phyloP scores from a whole-genome alignment of 2,329 filamentous ascomycete species.

The Oidium heveae region DNA sequence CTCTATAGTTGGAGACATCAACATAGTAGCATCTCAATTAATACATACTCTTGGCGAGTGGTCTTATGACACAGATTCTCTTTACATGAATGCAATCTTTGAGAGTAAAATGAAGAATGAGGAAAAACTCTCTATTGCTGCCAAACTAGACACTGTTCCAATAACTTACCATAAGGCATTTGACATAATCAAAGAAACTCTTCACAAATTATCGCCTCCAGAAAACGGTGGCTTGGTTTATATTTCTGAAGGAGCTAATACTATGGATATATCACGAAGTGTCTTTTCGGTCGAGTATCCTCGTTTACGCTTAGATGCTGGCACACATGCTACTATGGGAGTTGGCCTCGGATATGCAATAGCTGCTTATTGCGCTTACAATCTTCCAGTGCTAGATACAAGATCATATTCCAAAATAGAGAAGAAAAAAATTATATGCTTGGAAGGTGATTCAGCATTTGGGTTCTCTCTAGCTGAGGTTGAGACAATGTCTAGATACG shows the following conservation, averaged over 20 bases:
- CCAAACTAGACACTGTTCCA: slow-evolving; percentile 17
- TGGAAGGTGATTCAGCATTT: slow-evolving; percentile 30
- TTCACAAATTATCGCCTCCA: slow-evolving; percentile 21
- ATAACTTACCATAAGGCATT: slow-evolving; percentile 26
- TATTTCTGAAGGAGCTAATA: slow-evolving; percentile 31
- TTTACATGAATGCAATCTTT: slow-evolving; percentile 15
- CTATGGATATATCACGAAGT: slow-evolving; percentile 33
- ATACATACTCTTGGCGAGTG: slow-evolving; percentile 18
- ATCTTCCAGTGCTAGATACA: slow-evolving; percentile 17
- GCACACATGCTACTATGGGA: slow-evolving; percentile 33
- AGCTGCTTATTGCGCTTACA: slow-evolving; percentile 29
- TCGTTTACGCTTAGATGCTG: slow-evolving; percentile 28
- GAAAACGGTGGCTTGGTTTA: slow-evolving; percentile 25
- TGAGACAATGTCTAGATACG: slow-evolving; percentile 28
- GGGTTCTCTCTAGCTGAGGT: slow-evolving; percentile 29
- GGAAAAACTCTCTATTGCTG: slow-evolving; percentile 18
- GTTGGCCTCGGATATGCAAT: slow-evolving; percentile 30
- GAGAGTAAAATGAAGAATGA: slow-evolving; percentile 21
- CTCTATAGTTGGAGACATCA: slow-evolving; percentile 25
- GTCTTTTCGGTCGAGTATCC: slow-evolving; percentile 27
- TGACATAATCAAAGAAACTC: slow-evolving; percentile 23
- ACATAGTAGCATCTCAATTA: slow-evolving; percentile 22
- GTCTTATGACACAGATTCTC: slow-evolving; percentile 17
- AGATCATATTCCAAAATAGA: slow-evolving; percentile 8
- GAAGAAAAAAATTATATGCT: slow-evolving; percentile 26